Evolutionary conservation across 257 asterid species (phyloP).

Genomic region (Gentiana dahurica): DNA sequence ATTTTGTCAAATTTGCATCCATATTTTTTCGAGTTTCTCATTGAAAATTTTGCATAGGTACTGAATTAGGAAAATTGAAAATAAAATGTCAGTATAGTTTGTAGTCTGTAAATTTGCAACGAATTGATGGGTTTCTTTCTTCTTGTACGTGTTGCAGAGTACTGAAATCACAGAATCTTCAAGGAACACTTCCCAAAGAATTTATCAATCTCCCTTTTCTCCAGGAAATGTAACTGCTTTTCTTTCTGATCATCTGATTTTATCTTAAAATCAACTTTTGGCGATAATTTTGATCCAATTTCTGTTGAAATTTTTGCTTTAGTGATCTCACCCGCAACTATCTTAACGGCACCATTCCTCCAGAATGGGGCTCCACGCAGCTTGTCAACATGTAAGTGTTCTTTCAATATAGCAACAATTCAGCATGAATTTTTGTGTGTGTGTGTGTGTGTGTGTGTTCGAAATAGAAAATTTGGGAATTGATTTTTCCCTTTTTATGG

Average conservation of each 20-base stretch:
- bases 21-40: too few relatives aligned
- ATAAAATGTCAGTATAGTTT: too few relatives aligned
- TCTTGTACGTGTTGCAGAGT: slow-evolving; percentile 19
- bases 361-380: slow-evolving; percentile 49
- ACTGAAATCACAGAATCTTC: slow-evolving; percentile 38
- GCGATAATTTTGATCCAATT: background rate
- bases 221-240: slow-evolving; percentile 24
- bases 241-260: too few relatives aligned
- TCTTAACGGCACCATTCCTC: slow-evolving; percentile 57
- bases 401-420: background rate
- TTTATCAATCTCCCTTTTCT: slow-evolving; percentile 46
- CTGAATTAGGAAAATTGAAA: too few relatives aligned
- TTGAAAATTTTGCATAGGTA: too few relatives aligned
- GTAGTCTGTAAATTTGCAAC: background rate
- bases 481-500: background rate
- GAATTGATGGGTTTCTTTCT: background rate
- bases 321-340: slow-evolving; percentile 57
- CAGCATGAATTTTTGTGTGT: too few relatives aligned
- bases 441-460: too few relatives aligned
- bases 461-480: background rate
- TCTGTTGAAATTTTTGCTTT: background rate
- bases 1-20: too few relatives aligned
- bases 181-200: slow-evolving; percentile 48
- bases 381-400: slow-evolving; percentile 33
- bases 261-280: background rate